phyloP scores from a whole-genome alignment of 2,329 filamentous ascomycete genomes.

The Aspergillus sojae region DNA sequence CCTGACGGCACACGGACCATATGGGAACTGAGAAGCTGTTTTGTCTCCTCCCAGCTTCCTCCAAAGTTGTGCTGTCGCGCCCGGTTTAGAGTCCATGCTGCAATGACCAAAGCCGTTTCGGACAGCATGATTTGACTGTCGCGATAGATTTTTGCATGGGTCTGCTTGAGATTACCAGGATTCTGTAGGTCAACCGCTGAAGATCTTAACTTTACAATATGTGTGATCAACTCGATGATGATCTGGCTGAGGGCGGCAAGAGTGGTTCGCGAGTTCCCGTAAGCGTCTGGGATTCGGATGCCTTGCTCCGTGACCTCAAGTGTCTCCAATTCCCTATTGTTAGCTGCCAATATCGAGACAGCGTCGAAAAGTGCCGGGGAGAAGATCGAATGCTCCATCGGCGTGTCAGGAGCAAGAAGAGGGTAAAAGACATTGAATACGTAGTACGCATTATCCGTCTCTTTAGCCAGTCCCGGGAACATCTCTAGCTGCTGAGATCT shows the following conservation, averaged over 20 bases:
- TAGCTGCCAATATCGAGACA: constrained; percentile 44
- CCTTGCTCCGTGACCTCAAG: constrained; percentile 35
- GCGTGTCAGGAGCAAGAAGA: constrained; percentile 33
- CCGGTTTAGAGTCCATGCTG: constrained; percentile 41
- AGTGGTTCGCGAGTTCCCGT: constrained; percentile 41
- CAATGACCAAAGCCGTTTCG: constrained; percentile 42
- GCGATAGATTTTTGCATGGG: constrained; percentile 45
- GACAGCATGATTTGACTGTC: constrained; percentile 44
- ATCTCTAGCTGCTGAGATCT: constrained; percentile 37
- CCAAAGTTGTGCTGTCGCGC: constrained; percentile 33
- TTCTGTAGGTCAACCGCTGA: constrained; percentile 30
- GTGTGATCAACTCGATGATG: constrained; percentile 43
- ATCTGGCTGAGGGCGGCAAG: constrained; percentile 47
- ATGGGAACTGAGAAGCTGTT: constrained; percentile 31
- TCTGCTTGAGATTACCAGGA: constrained; percentile 44
- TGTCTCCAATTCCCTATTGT: constrained; percentile 42
- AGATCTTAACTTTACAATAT: constrained; percentile 39
- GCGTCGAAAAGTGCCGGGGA: constrained; percentile 47
- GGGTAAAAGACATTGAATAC: constrained; percentile 50
- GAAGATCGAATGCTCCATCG: constrained; percentile 46
- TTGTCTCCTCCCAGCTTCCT: constrained; percentile 31
- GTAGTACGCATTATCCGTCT: constrained; percentile 43
- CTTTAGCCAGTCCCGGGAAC: constrained; percentile 35
- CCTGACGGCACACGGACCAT: constrained; percentile 33
- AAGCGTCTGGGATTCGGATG: constrained; percentile 32